Conservation (phyloP, 257 asterid species). For the Fraxinus quadrangulata region DNA sequence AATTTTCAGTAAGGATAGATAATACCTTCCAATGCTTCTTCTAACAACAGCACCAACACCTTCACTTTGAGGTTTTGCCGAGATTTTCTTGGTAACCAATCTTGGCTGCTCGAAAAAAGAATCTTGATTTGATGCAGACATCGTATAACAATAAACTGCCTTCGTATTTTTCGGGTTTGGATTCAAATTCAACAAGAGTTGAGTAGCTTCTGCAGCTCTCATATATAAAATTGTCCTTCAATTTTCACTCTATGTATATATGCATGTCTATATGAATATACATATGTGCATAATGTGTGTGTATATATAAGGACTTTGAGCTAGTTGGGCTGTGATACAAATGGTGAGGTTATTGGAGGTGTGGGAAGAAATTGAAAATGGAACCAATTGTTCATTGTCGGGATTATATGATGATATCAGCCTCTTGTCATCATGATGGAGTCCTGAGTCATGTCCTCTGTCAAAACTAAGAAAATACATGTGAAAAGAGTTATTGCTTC, state of each 20-base stretch:
- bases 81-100: conserved; percentile 59
- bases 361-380: neutral
- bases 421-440: conserved; percentile 48
- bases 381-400: conserved; percentile 22
- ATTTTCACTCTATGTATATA: neutral
- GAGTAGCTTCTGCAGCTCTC: conserved; percentile 36
- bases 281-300: neutral
- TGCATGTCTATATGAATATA: neutral
- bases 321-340: neutral
- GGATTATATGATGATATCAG: conserved; percentile 40
- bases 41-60: conserved; percentile 82
- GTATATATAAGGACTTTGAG: conserved; percentile 13
- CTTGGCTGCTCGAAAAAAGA: conserved; percentile 59
- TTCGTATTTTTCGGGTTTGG: conserved; percentile 3
- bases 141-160: conserved; percentile 3
- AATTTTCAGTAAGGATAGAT: neutral
- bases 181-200: conserved; percentile 27
- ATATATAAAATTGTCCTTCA: neutral
- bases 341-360: neutral
- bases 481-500: neutral
- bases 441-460: neutral
- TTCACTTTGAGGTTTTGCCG: conserved; percentile 73
- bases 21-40: conserved; percentile 85
- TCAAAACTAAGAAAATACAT: neutral
- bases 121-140: conserved; percentile 50